These are phyloP conservation scores for Hyphodiscus sp. DNA, from an alignment of 2,329 filamentous ascomycete species.

Conservation along the genomic window DNA sequence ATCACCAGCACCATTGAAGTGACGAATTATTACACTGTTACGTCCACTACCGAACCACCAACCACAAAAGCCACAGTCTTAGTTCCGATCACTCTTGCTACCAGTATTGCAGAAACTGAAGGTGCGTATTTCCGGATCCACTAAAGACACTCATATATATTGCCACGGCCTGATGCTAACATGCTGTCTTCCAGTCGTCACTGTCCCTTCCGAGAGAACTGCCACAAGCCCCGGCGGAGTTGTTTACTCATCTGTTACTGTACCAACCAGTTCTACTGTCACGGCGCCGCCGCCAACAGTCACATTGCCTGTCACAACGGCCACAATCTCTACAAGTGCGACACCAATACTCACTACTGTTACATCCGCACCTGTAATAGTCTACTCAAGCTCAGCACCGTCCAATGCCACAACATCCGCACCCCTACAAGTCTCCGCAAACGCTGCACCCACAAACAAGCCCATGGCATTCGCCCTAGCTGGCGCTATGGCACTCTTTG, in stretches of 20 bases:
- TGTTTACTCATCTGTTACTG: conserved; percentile 7
- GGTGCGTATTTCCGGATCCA: too few relatives aligned
- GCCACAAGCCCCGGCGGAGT: conserved; percentile 2
- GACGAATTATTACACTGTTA: conserved; percentile 29
- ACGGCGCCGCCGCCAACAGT: neutral
- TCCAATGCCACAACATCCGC: conserved; percentile 10
- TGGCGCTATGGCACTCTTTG: conserved; percentile 26
- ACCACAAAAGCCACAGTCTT: conserved; percentile 21
- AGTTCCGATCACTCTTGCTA: conserved; percentile 20
- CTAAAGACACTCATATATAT: too few relatives aligned
- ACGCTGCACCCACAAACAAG: conserved; percentile 19
- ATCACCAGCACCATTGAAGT: conserved; percentile 37
- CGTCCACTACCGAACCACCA: conserved; percentile 18
- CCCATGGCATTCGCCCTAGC: conserved; percentile 21
- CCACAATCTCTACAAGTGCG: conserved; percentile 1
- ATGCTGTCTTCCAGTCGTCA: conserved; percentile 7
- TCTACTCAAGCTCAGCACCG: conserved; percentile 17
- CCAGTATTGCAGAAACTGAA: conserved; percentile 15
- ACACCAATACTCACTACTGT: too few relatives aligned
- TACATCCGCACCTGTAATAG: conserved; percentile 17
- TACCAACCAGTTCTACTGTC: conserved; percentile 5
- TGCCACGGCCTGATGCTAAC: too few relatives aligned
- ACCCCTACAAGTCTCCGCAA: conserved; percentile 15
- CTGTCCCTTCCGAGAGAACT: conserved; percentile 20
- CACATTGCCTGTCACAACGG: conserved; percentile 2